Evolutionary conservation across 2,329 filamentous ascomycete genomes (phyloP).

Genomic region (Immersiporthe knoxdaviesiana): DNA sequence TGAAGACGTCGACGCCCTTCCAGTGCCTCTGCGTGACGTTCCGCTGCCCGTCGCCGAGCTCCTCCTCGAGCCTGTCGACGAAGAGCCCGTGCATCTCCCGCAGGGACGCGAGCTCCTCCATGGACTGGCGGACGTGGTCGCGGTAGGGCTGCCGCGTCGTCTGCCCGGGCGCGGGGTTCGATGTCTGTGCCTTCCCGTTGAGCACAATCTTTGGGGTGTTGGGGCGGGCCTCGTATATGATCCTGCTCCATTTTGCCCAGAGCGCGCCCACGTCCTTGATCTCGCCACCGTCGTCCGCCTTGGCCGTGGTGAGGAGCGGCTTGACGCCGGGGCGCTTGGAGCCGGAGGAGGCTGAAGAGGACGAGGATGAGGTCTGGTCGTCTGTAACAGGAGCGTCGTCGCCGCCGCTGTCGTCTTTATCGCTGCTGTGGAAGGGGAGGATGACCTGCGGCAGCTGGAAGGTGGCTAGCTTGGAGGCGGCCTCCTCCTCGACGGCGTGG

Average conservation of each 20-base stretch:
- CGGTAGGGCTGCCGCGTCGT: slow-evolving; percentile 21
- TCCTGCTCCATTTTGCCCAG: slow-evolving; percentile 28
- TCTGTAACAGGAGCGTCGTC: background rate
- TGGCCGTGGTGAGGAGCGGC: slow-evolving; percentile 14
- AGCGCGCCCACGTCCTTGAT: slow-evolving; percentile 25
- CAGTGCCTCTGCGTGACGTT: slow-evolving; percentile 33
- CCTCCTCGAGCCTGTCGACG: slow-evolving; percentile 37
- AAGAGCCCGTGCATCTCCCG: slow-evolving; percentile 42
- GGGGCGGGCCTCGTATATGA: slow-evolving; percentile 25
- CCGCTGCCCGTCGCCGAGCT: slow-evolving; percentile 39
- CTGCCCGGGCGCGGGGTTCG: slow-evolving; percentile 23
- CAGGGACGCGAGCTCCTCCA: slow-evolving; percentile 18
- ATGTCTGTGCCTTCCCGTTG: slow-evolving; percentile 20
- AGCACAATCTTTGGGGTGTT: slow-evolving; percentile 17
- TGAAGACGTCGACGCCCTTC: slow-evolving; percentile 25
- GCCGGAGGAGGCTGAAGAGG: background rate
- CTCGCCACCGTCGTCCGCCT: slow-evolving; percentile 17
- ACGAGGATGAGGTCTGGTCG: background rate
- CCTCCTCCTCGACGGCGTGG: slow-evolving; percentile 27
- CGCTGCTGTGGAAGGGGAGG: slow-evolving; percentile 22
- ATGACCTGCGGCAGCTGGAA: slow-evolving; percentile 28
- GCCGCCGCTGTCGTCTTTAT: slow-evolving; percentile 8
- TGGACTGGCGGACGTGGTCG: slow-evolving; percentile 22
- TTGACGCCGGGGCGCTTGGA: slow-evolving; percentile 10
- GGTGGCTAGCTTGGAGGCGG: slow-evolving; percentile 21